phyloP scores from a whole-genome alignment of 2,329 filamentous ascomycete species.

The Aspergillus novofumigatus region DNA sequence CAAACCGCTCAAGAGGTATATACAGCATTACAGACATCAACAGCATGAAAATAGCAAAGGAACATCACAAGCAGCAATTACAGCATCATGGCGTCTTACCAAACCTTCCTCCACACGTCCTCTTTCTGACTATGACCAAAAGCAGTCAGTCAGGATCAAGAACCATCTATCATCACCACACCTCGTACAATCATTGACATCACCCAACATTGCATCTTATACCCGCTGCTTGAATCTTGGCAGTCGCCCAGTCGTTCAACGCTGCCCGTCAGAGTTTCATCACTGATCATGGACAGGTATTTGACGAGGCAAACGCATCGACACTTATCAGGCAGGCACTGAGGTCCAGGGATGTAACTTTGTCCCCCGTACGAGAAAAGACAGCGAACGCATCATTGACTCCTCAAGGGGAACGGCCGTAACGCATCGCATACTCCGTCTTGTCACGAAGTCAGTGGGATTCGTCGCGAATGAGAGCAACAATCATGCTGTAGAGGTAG shows the following conservation, averaged over 20 bases:
- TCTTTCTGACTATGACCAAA: neutral
- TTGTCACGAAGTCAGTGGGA: constrained; percentile 60
- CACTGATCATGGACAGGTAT: neutral
- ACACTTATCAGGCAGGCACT: neutral
- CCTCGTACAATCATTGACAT: neutral
- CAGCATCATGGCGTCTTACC: constrained; percentile 7
- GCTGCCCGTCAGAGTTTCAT: neutral
- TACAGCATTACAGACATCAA: constrained; percentile 31
- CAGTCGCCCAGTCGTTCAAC: neutral
- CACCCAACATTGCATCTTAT: neutral
- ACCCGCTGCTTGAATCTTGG: neutral
- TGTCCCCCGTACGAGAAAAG: constrained; percentile 2
- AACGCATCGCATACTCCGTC: constrained; percentile 38
- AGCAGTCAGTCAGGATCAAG: neutral
- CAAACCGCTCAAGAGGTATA: constrained; percentile 35
- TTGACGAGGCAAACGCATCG: neutral
- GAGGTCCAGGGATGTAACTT: neutral
- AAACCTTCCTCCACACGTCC: neutral
- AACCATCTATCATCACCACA: neutral
- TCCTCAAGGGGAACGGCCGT: constrained; percentile 23
- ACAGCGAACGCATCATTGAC: constrained; percentile 2
- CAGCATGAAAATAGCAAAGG: constrained; percentile 15
- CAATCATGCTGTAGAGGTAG: constrained; percentile 99
- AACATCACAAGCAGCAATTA: constrained; percentile 13
- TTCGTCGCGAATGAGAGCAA: constrained; percentile 94